Evolutionary conservation across 2,329 filamentous ascomycete genomes (phyloP).

Genomic region (Graphilbum ipis-grandicollis): DNA sequence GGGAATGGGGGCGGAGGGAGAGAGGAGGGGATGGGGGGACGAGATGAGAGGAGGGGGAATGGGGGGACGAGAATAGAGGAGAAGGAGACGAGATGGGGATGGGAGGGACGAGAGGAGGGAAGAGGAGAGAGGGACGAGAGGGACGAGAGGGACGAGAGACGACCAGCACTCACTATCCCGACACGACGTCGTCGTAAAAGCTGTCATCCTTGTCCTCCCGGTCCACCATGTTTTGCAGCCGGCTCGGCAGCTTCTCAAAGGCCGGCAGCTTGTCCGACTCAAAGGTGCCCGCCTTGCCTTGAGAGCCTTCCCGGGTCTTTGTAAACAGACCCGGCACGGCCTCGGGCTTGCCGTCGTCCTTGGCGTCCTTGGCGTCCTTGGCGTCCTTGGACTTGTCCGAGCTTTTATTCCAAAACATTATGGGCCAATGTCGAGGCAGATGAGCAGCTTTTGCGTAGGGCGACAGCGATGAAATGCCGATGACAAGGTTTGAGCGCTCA

Average conservation of each 20-base stretch:
- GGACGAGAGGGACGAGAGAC: background rate
- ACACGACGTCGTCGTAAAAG: constrained; percentile 60
- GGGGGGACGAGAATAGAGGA: no score
- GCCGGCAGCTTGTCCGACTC: constrained; percentile 29
- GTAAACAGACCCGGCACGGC: constrained; percentile 6
- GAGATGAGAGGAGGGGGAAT: background rate
- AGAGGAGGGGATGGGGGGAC: no score
- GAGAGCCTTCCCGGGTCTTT: constrained; percentile 2
- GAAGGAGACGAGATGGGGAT: no score
- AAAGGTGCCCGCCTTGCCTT: constrained; percentile 12
- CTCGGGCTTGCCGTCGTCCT: constrained; percentile 14
- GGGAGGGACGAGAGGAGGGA: no score
- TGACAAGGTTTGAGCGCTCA: no score
- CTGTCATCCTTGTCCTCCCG: constrained; percentile 46
- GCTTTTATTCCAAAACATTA: constrained; percentile 23
- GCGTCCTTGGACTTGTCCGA: constrained; percentile 13
- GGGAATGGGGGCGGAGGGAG: no score
- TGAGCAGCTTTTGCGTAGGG: background rate
- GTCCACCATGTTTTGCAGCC: constrained; percentile 40
- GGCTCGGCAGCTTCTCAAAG: constrained; percentile 32
- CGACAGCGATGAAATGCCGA: no score
- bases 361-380: constrained; percentile 13
- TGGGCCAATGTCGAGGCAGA: constrained; percentile 1
- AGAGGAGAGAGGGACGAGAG: background rate
- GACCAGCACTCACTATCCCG: constrained; percentile 51